These are phyloP conservation scores for Calophaca sinica DNA, from an alignment of 306 rosid genomes.

Conservation along the genomic window DNA sequence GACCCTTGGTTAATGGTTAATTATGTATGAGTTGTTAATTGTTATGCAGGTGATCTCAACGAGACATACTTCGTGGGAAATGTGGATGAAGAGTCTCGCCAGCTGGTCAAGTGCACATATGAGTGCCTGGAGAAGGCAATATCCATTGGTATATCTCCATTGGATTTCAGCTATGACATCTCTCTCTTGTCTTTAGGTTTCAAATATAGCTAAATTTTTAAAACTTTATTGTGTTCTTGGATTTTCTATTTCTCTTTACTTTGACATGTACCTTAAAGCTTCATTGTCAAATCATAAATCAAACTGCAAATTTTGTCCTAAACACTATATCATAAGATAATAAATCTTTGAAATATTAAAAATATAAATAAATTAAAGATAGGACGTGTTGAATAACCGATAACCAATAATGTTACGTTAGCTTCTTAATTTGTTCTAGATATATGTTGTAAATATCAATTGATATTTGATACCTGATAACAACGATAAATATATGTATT, in stretches of 20 bases:
- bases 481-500: not conserved
- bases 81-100: constrained; percentile 83
- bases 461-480: not conserved
- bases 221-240: not conserved
- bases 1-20: constrained; percentile 11
- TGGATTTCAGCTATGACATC: constrained; percentile 24
- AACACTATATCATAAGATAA: not conserved
- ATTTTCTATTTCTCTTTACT: not conserved
- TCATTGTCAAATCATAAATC: not conserved
- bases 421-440: not conserved
- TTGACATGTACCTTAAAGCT: constrained; percentile 15
- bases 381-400: not conserved
- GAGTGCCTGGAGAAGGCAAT: constrained; percentile 97
- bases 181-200: constrained; percentile 10
- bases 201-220: not conserved
- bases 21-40: constrained; percentile 38
- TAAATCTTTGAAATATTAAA: not conserved
- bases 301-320: constrained; percentile 15
- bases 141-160: constrained; percentile 72
- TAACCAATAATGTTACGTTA: not conserved
- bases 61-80: constrained; percentile 97
- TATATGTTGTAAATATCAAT: not conserved
- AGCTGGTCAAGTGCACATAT: constrained; percentile 81
- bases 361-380: not conserved
- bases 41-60: constrained; percentile 84